These are phyloP conservation scores for Russula lepida DNA, from an alignment of 768 basidiomycete species.

Conservation along the genomic window DNA sequence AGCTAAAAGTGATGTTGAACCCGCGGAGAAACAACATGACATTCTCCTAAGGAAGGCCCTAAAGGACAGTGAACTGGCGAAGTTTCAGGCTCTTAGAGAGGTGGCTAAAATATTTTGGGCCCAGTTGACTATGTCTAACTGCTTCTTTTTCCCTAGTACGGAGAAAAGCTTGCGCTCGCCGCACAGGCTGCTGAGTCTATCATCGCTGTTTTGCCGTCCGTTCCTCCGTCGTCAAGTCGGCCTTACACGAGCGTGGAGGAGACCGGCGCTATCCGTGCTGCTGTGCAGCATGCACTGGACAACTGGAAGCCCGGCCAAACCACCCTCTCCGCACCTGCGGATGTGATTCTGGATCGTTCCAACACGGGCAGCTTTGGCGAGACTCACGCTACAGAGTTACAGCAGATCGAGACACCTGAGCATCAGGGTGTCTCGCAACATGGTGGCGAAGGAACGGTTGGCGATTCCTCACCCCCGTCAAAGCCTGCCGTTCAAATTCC, in stretches of 20 bases:
- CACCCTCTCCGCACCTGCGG: slow-evolving; percentile 34
- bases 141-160: slow-evolving; percentile 42
- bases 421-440: slow-evolving; percentile 13
- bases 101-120: slow-evolving; percentile 30
- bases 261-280: slow-evolving; percentile 63
- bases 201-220: slow-evolving; percentile 49
- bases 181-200: slow-evolving; percentile 63
- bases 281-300: slow-evolving; percentile 72
- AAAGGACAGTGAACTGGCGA: slow-evolving; percentile 62
- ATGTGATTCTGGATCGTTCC: slow-evolving; percentile 51
- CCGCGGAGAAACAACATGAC: slow-evolving; percentile 61
- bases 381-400: slow-evolving; percentile 70
- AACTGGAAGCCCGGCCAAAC: slow-evolving; percentile 64
- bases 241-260: slow-evolving; percentile 56
- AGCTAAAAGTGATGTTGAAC: slow-evolving; percentile 53
- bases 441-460: slow-evolving; percentile 25
- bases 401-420: slow-evolving; percentile 38
- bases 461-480: background rate
- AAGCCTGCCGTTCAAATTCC: background rate
- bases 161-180: slow-evolving; percentile 68
- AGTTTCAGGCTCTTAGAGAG: slow-evolving; percentile 80
- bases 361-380: slow-evolving; percentile 81
- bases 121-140: slow-evolving; percentile 5
- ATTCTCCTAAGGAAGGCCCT: slow-evolving; percentile 69
- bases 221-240: slow-evolving; percentile 49